phyloP scores from a whole-genome alignment of 2,329 filamentous ascomycete species.

The Epicoccum nigrum region DNA sequence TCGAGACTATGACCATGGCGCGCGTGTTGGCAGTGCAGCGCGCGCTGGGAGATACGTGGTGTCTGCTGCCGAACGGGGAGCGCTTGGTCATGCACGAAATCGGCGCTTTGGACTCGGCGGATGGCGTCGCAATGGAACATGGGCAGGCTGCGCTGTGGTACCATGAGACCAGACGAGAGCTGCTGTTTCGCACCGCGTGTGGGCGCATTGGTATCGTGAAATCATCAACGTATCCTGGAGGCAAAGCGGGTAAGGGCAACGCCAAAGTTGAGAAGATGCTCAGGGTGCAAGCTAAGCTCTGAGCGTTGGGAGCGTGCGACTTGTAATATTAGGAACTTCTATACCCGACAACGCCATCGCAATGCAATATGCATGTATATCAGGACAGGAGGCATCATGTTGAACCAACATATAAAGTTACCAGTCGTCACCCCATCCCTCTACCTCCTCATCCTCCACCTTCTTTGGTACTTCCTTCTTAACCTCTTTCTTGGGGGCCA shows the following conservation, averaged over 20 bases:
- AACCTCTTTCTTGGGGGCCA: constrained; percentile 36
- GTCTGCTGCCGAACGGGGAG: constrained; percentile 36
- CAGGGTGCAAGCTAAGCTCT: neutral
- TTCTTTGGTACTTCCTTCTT: constrained; percentile 37
- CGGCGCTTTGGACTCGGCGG: neutral
- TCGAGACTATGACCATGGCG: constrained; percentile 59
- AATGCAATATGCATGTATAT: constrained; percentile 19
- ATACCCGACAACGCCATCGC: constrained; percentile 23
- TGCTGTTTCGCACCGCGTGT: constrained; percentile 13
- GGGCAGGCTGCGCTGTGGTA: constrained; percentile 13
- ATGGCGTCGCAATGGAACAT: neutral
- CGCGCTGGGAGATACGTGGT: constrained; percentile 73
- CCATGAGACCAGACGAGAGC: neutral
- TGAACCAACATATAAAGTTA: no score
- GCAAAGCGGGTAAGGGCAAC: constrained; percentile 17
- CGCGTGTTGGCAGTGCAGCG: constrained; percentile 63
- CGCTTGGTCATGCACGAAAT: constrained; percentile 36
- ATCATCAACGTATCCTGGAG: constrained; percentile 23
- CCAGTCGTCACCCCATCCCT: constrained; percentile 50
- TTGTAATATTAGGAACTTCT: neutral
- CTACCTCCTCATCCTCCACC: constrained; percentile 43
- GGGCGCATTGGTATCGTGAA: constrained; percentile 4
- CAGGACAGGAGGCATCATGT: neutral
- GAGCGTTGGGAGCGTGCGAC: neutral
- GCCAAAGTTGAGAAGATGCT: constrained; percentile 7